Conservation (phyloP, 2,329 filamentous ascomycete species). For the Simplicillium sp. region DNA sequence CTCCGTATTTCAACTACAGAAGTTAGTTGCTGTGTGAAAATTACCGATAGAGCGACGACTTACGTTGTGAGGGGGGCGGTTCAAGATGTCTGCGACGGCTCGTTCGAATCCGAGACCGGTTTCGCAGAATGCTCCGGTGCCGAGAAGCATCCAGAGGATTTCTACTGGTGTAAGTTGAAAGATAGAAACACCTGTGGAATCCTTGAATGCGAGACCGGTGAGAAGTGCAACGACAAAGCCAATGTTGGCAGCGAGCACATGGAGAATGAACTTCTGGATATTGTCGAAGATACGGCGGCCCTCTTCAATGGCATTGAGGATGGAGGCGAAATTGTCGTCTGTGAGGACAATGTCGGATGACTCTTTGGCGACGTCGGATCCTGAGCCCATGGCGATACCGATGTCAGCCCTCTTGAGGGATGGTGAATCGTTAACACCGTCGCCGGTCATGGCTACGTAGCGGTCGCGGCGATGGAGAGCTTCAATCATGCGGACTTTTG, state of each 20-base stretch:
- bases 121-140: slow-evolving; percentile 60
- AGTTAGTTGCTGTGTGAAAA: neutral
- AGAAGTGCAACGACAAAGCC: slow-evolving; percentile 58
- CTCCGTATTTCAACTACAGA: slow-evolving; percentile 32
- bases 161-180: slow-evolving; percentile 63
- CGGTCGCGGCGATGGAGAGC: slow-evolving; percentile 55
- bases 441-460: slow-evolving; percentile 61
- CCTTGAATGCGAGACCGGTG: slow-evolving; percentile 61
- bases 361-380: slow-evolving; percentile 61
- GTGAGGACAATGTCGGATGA: slow-evolving; percentile 57
- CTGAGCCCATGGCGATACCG: slow-evolving; percentile 61
- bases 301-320: slow-evolving; percentile 44
- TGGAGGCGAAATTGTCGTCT: slow-evolving; percentile 53
- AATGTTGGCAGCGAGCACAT: slow-evolving; percentile 57
- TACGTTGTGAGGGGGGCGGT: slow-evolving; percentile 53
- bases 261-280: slow-evolving; percentile 62
- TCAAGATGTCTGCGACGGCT: slow-evolving; percentile 57
- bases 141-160: slow-evolving; percentile 68
- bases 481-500: slow-evolving; percentile 67
- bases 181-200: slow-evolving; percentile 50
- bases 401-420: slow-evolving; percentile 59
- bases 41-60: slow-evolving; percentile 9
- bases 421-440: slow-evolving; percentile 62
- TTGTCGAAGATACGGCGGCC: slow-evolving; percentile 61
- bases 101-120: slow-evolving; percentile 64